A percentile compares a stretch with the other conserved stretches of the same genome.
These are phyloP conservation scores for Endocalyx cinctus DNA, from an alignment of 2,329 filamentous ascomycete genomes.

Conservation along the genomic window DNA sequence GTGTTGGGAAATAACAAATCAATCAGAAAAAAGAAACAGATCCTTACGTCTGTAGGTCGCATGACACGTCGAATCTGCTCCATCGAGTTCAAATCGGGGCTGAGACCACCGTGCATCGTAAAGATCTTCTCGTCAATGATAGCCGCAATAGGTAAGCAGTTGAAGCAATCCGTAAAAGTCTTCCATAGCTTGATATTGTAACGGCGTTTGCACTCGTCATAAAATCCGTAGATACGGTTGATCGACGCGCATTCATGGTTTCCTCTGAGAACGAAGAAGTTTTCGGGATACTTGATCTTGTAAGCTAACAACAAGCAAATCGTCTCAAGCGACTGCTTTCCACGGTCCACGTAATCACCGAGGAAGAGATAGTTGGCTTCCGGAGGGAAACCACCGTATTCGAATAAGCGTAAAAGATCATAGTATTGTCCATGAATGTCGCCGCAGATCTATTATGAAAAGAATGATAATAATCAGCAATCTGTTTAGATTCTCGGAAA, in stretches of 20 bases:
- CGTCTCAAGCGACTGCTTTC: constrained; percentile 93
- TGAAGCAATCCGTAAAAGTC: constrained; percentile 95
- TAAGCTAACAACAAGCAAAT: constrained; percentile 91
- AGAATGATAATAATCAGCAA: no score
- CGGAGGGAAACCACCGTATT: constrained; percentile 96
- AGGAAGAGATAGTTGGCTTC: constrained; percentile 99
- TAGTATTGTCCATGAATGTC: constrained; percentile 99
- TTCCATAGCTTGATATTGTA: constrained; percentile 99
- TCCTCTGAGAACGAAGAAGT: constrained; percentile 90
- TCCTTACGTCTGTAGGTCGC: constrained; percentile 94
- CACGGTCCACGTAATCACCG: constrained; percentile 93
- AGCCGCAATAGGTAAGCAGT: constrained; percentile 89
- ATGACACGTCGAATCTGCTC: constrained; percentile 99
- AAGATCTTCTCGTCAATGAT: constrained; percentile 99
- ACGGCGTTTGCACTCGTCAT: constrained; percentile 94
- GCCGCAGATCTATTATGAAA: constrained; percentile 75
- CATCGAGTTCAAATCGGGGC: constrained; percentile 98
- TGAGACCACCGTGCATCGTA: constrained; percentile 98
- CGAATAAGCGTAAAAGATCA: constrained; percentile 92
- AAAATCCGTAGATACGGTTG: constrained; percentile 93
- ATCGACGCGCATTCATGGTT: constrained; percentile 98
- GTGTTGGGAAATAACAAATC: not conserved
- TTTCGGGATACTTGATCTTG: constrained; percentile 95
- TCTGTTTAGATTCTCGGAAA: no score
- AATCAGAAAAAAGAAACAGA: no score